Evolutionary conservation across 768 basidiomycete species (phyloP).

Genomic region (Mycena vitilis): DNA sequence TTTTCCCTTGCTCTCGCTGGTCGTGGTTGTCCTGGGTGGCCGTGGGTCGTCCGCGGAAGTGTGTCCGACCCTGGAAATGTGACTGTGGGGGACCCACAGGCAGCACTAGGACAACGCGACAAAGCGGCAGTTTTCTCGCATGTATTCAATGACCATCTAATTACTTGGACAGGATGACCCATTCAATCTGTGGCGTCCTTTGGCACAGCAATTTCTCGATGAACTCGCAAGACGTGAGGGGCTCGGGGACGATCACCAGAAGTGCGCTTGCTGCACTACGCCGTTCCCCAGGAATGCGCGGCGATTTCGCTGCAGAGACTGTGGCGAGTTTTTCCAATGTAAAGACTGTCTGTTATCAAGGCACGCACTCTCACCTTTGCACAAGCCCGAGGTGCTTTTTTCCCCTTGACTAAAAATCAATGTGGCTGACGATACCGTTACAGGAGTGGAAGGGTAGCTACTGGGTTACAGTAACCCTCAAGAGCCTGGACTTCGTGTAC

Average conservation of each 20-base stretch:
- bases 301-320: slow-evolving; percentile 8
- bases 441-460: slow-evolving; percentile 22
- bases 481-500: slow-evolving; percentile 2
- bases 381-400: neutral
- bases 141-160: neutral
- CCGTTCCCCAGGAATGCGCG: no score
- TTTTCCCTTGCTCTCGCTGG: no score
- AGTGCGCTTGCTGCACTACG: neutral
- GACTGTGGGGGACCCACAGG: no score
- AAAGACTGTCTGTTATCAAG: neutral
- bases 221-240: slow-evolving; percentile 9
- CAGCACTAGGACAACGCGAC: no score
- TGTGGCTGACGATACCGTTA: neutral
- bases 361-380: slow-evolving; percentile 1
- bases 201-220: slow-evolving; percentile 4
- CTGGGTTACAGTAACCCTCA: neutral
- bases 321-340: slow-evolving; percentile 10
- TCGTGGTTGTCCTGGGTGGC: no score
- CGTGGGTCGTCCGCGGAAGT: no score
- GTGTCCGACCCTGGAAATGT: no score
- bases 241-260: neutral
- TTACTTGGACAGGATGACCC: slow-evolving; percentile 1
- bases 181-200: slow-evolving; percentile 9
- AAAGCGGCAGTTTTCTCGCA: no score
- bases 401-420: neutral